A percentile compares a stretch with the other conserved stretches of the same genome.
Evolutionary conservation across 2,329 filamentous ascomycete species (phyloP).

Genomic region (Phialemoniopsis sp.): DNA sequence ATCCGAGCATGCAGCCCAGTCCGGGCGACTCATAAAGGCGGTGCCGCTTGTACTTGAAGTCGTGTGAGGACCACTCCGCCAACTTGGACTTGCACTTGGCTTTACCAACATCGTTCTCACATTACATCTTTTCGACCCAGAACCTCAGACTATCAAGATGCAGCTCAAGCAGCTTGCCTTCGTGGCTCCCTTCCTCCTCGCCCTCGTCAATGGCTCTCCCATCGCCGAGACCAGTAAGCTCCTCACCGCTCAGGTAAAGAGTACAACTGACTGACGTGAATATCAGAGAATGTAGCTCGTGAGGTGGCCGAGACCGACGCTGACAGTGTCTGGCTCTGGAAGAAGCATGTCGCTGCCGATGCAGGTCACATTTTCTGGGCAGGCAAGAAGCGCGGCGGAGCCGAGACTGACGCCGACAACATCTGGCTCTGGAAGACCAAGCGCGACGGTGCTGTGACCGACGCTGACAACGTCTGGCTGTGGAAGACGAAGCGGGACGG

Average conservation of each 20-base stretch:
- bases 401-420: neutral
- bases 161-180: constrained; percentile 12
- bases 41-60: too few species aligned
- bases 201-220: constrained; percentile 10
- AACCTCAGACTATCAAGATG: constrained; percentile 6
- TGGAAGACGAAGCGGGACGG: constrained; percentile 1
- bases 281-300: constrained; percentile 4
- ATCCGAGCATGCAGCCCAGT: too few species aligned
- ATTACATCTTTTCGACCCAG: neutral
- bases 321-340: constrained; percentile 13
- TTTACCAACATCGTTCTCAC: neutral
- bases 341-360: constrained; percentile 4
- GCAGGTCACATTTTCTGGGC: too few species aligned
- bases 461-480: constrained; percentile 1
- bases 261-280: constrained; percentile 6
- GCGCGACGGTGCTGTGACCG: neutral
- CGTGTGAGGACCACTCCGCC: neutral
- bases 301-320: constrained; percentile 9
- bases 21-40: too few species aligned
- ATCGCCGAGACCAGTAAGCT: constrained; percentile 9
- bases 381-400: constrained; percentile 2
- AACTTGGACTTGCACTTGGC: neutral
- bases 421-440: neutral
- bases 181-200: constrained; percentile 9
- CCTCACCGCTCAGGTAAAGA: constrained; percentile 4